Evolutionary conservation across 805 yeast species (phyloP).

Genomic region (Barnettozyma wickerhamii): DNA sequence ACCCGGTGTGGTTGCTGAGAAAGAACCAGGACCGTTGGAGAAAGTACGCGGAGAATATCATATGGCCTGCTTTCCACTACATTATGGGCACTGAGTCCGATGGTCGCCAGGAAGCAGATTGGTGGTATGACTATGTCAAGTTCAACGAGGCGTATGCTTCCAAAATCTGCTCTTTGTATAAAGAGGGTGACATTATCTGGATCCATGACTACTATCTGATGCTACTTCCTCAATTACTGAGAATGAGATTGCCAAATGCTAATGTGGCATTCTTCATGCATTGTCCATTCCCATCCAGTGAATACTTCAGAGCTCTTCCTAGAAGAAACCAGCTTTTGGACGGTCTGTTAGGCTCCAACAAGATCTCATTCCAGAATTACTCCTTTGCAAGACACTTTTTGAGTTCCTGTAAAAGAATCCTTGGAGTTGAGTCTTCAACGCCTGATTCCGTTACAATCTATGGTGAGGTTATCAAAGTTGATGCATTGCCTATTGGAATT

Average conservation of each 20-base stretch:
- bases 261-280: conserved; percentile 90
- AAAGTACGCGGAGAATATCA: conserved; percentile 77
- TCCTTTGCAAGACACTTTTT: conserved; percentile 89
- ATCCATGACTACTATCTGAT: conserved; percentile 90
- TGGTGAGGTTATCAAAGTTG: conserved; percentile 72
- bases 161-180: conserved; percentile 64
- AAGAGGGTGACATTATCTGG: conserved; percentile 92
- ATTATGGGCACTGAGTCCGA: conserved; percentile 73
- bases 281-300: conserved; percentile 94
- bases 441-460: conserved; percentile 58
- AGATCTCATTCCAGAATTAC: conserved; percentile 79
- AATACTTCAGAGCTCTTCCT: conserved; percentile 85
- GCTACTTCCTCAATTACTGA: conserved; percentile 78
- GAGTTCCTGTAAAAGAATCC: conserved; percentile 80
- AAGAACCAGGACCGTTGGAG: conserved; percentile 83
- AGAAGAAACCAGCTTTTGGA: conserved; percentile 78
- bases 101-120: conserved; percentile 63
- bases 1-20: conserved; percentile 86
- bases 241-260: conserved; percentile 73
- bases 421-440: conserved; percentile 57
- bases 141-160: conserved; percentile 90
- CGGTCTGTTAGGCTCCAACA: conserved; percentile 88
- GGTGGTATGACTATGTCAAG: conserved; percentile 87
- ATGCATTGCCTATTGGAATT: conserved; percentile 84
- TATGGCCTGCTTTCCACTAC: conserved; percentile 96